Conservation (phyloP, 306 rosid genomes). For the Cicer pinnatifidum region DNA sequence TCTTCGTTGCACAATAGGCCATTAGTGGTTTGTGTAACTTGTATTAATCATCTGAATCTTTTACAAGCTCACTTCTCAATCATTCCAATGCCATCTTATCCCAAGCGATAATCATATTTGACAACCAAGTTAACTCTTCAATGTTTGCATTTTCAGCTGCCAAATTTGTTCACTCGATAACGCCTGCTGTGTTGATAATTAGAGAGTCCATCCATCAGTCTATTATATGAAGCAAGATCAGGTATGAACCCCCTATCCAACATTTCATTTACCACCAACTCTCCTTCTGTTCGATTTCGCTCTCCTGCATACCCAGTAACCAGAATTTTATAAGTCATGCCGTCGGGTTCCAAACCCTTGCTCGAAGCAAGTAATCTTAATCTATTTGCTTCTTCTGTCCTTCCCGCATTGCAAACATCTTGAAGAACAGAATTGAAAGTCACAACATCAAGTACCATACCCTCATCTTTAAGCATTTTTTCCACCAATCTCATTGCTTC, state of each 20-base stretch:
- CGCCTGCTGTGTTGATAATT: constrained; percentile 2
- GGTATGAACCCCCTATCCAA: constrained; percentile 75
- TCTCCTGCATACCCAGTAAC: constrained; percentile 64
- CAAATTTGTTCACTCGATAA: constrained; percentile 30
- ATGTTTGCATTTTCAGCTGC: constrained; percentile 33
- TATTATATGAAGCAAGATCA: constrained; percentile 72
- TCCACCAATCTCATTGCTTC: constrained; percentile 58
- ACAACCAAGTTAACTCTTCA: constrained; percentile 19
- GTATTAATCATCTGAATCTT: not conserved
- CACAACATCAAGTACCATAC: constrained; percentile 62
- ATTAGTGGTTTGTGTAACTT: not conserved
- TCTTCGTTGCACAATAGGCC: no score
- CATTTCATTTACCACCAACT: constrained; percentile 75
- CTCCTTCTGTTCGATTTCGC: constrained; percentile 57
- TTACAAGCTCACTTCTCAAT: constrained; percentile 11
- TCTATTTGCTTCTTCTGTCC: constrained; percentile 68
- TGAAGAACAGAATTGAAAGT: constrained; percentile 75
- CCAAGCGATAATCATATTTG: not conserved
- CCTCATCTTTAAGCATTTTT: constrained; percentile 74
- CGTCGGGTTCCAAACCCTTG: constrained; percentile 69
- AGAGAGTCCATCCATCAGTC: constrained; percentile 58
- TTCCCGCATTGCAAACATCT: constrained; percentile 58
- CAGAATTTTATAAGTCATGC: constrained; percentile 60
- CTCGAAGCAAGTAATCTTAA: constrained; percentile 65
- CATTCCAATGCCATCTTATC: constrained; percentile 28